These are phyloP conservation scores for Zhuliangozyma blackwelliae DNA, from an alignment of 1,139 yeast genomes.

Conservation along the genomic window DNA sequence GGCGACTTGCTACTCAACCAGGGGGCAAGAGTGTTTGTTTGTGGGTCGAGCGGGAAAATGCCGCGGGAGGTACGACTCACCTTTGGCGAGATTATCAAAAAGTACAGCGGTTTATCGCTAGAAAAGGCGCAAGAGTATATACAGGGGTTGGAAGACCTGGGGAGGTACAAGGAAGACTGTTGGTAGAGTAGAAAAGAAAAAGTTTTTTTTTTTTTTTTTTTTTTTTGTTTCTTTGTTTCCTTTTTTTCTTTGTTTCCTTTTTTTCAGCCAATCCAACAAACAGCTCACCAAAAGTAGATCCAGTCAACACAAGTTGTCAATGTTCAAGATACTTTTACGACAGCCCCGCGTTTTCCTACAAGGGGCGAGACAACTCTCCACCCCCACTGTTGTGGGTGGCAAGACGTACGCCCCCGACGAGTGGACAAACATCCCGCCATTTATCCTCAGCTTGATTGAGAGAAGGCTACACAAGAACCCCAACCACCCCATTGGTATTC, in stretches of 20 bases:
- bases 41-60: constrained; percentile 96
- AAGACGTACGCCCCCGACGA: constrained; percentile 58
- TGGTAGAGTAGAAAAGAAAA: constrained; percentile 47
- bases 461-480: constrained; percentile 70
- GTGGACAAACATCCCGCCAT: constrained; percentile 83
- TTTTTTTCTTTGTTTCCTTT: too few species aligned
- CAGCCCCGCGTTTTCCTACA: too few species aligned
- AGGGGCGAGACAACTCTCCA: too few species aligned
- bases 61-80: constrained; percentile 86
- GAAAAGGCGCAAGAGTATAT: constrained; percentile 51
- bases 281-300: too few species aligned
- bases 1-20: constrained; percentile 51
- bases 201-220: too few species aligned
- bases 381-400: constrained; percentile 40
- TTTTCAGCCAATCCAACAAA: too few species aligned
- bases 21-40: constrained; percentile 63
- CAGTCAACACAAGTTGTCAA: too few species aligned
- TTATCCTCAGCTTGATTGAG: constrained; percentile 64
- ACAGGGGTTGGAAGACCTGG: constrained; percentile 56
- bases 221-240: too few species aligned
- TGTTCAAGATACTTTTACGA: too few species aligned
- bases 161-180: constrained; percentile 83
- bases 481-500: constrained; percentile 85
- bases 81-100: constrained; percentile 53
- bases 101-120: constrained; percentile 32